Conservation (phyloP, 106 monocot genomes). For the Ottelia alismoides region DNA sequence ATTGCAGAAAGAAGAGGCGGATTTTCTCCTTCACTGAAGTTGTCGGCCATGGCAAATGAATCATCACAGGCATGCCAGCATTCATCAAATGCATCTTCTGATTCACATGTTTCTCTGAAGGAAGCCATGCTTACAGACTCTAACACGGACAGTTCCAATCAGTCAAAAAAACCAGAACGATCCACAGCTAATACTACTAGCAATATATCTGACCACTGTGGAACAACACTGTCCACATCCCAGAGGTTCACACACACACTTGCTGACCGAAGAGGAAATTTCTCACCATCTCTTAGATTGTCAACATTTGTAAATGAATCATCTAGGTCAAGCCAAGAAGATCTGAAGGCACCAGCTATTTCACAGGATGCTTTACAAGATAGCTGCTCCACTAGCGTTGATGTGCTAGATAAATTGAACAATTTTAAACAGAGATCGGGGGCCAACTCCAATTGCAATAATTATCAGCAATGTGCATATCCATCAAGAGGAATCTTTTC, state of each 20-base stretch:
- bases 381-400: background rate
- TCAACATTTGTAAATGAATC: too few species aligned
- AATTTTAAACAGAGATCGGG: background rate
- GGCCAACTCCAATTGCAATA: constrained; percentile 1
- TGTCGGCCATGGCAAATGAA: constrained; percentile 37
- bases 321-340: too few species aligned
- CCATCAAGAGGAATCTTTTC: background rate
- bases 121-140: too few species aligned
- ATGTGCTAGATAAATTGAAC: constrained; percentile 1
- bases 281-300: too few species aligned
- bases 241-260: too few species aligned
- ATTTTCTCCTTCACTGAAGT: constrained; percentile 38
- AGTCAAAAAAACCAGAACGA: constrained; percentile 2
- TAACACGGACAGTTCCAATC: too few species aligned
- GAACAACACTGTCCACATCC: too few species aligned
- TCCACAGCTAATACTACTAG: constrained; percentile 8
- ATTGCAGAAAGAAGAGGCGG: constrained; percentile 77
- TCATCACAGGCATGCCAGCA: constrained; percentile 7
- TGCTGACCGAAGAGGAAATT: too few species aligned
- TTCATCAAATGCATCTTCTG: constrained; percentile 2
- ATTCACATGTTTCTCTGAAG: too few species aligned
- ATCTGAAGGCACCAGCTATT: too few species aligned
- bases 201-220: too few species aligned
- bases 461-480: constrained; percentile 2
- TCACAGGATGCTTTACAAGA: too few species aligned